Evolutionary conservation across 2,329 filamentous ascomycete genomes (phyloP).

Genomic region (Chaetoscypha palmicola): DNA sequence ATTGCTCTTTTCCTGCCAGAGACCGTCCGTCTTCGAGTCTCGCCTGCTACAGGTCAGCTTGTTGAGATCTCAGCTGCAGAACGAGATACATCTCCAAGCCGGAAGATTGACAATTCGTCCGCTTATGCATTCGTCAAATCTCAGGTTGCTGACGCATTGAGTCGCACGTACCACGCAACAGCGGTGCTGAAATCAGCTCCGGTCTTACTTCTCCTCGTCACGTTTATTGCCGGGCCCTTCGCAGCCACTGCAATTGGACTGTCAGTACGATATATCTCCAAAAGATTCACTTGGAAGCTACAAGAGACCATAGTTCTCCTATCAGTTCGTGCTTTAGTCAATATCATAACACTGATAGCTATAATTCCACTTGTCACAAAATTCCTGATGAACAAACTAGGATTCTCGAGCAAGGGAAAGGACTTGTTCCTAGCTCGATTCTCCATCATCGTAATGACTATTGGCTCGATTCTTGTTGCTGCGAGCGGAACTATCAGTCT

Average conservation of each 20-base stretch:
- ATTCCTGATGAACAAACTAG: constrained; percentile 13
- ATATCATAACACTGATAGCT: constrained; percentile 22
- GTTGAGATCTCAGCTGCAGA: constrained; percentile 7
- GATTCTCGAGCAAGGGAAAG: constrained; percentile 18
- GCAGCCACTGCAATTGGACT: constrained; percentile 14
- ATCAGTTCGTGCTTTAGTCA: constrained; percentile 24
- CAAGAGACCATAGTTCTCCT: constrained; percentile 21
- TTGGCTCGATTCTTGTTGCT: constrained; percentile 21
- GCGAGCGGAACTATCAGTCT: constrained; percentile 18
- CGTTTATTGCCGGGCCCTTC: constrained; percentile 20
- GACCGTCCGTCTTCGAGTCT: constrained; percentile 23
- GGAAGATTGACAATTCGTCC: background rate
- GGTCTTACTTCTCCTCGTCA: constrained; percentile 28
- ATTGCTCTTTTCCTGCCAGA: constrained; percentile 29
- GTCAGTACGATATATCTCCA: constrained; percentile 25
- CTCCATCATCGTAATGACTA: constrained; percentile 17
- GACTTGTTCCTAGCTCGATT: constrained; percentile 23
- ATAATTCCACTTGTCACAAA: constrained; percentile 22
- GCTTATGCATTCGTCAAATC: constrained; percentile 10
- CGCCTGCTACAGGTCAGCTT: constrained; percentile 7
- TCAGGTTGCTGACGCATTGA: constrained; percentile 12
- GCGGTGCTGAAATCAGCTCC: constrained; percentile 23
- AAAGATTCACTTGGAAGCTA: constrained; percentile 24
- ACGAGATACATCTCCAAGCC: background rate
- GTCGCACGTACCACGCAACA: constrained; percentile 16